Evolutionary conservation across 202 grass and related monocot genomes (phyloP), one percentile per base, ranked within the genome.

Genomic region (Zizania palustris): DNA sequence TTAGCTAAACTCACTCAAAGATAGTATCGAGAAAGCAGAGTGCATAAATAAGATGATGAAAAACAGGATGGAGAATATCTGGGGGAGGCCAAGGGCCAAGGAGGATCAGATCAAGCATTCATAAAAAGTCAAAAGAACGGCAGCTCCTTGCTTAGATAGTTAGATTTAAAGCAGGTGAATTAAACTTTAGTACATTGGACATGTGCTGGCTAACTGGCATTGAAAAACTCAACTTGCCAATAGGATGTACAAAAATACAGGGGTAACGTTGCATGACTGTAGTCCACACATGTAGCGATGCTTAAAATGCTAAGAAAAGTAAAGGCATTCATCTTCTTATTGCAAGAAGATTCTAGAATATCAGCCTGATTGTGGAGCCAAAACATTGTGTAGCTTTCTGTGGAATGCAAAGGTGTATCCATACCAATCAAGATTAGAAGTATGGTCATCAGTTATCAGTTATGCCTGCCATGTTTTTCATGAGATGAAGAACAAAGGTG

Each of bases 101-200:
- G 16, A 55, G 49, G 72, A 87, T 38, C 74, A 61, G 21, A 78
- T 83, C 33, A 63, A 34, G 33, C 0, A 20, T 15, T 60, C 16
- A 10, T 38, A 19, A 4, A 4, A 45, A 42, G 46, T 63, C 3
- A 19, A 60, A 34, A 51, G 34, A 69, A 50, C 6, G 42, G 28
- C 40, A 41, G 6, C 18, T 69, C 51, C 10, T n/a, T 21, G 28
- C 53, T 69, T 56, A 69, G 16, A 46, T 11, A 4, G 53, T 69
- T 56, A 69, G 16, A 46, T 11, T 6, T 58, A 15, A 34, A 58
- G 76, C 45, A 64, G 33, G 38, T 39, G 10, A 15, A 75, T 20
- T 40, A 37, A 64, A 21, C 11, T 64, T 50, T 22, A 16, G 10
- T 50, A 5, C 11, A 76, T 51, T 50, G 16, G 34, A 41, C 22